phyloP scores from a whole-genome alignment of 768 basidiomycete species.

The Lyophyllum semitale region DNA sequence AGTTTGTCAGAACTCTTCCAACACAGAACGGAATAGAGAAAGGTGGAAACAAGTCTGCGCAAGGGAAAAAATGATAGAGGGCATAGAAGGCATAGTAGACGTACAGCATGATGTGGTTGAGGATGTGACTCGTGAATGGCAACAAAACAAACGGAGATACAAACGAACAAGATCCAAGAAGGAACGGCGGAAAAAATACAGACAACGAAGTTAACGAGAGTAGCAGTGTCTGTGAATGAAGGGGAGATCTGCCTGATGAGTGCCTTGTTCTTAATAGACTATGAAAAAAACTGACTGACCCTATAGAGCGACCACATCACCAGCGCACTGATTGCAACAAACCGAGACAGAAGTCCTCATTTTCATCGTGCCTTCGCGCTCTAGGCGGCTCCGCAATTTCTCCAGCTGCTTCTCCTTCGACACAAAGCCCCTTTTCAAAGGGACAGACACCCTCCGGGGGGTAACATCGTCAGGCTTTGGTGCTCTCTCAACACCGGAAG shows the following conservation, averaged over 20 bases:
- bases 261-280: neutral
- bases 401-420: slow-evolving; percentile 68
- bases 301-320: slow-evolving; percentile 42
- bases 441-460: neutral
- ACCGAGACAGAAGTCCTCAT: slow-evolving; percentile 28
- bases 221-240: slow-evolving; percentile 21
- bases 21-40: slow-evolving; percentile 3
- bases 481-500: neutral
- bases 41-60: slow-evolving; percentile 12
- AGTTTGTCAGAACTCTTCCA: slow-evolving; percentile 16
- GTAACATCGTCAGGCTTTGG: neutral
- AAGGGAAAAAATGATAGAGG: slow-evolving; percentile 3
- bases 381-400: slow-evolving; percentile 58
- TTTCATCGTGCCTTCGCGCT: slow-evolving; percentile 34
- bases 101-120: slow-evolving; percentile 22
- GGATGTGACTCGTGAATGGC: slow-evolving; percentile 11
- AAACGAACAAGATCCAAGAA: slow-evolving; percentile 18
- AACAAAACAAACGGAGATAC: slow-evolving; percentile 8
- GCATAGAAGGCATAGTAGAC: slow-evolving; percentile 22
- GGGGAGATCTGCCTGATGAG: neutral
- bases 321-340: slow-evolving; percentile 41
- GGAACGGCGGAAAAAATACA: neutral
- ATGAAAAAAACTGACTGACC: slow-evolving; percentile 23
- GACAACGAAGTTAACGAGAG: slow-evolving; percentile 22
- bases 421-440: slow-evolving; percentile 44